These are phyloP conservation scores for Pythium scleroteichum DNA, from an alignment of 352 stramenopile genomes.

Conservation along the genomic window DNA sequence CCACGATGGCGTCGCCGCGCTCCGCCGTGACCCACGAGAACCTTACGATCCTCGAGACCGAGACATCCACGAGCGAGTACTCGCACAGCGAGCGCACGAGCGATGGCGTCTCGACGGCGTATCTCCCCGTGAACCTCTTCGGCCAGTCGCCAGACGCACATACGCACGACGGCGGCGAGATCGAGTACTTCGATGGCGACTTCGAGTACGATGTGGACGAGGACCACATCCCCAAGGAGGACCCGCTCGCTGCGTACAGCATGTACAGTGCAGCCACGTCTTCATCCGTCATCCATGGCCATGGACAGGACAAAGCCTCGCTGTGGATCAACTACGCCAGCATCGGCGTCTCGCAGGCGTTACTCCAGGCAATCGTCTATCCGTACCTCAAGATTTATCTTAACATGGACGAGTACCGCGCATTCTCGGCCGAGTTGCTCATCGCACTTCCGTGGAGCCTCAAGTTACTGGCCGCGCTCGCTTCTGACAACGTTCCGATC, in stretches of 20 bases:
- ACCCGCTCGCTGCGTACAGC: conserved; percentile 14
- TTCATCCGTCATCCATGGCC: conserved; percentile 24
- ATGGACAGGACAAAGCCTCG: conserved; percentile 41
- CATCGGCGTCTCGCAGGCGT: conserved; percentile 50
- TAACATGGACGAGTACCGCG: conserved; percentile 71
- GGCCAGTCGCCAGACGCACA: conserved; percentile 12
- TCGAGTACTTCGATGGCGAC: conserved; percentile 14
- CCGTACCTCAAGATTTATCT: conserved; percentile 75
- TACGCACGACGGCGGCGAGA: conserved; percentile 10
- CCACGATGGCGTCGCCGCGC: conserved; percentile 6
- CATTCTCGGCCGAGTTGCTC: conserved; percentile 49
- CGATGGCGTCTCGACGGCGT: conserved; percentile 30
- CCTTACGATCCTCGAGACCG: conserved; percentile 38
- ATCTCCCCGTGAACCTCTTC: conserved; percentile 24
- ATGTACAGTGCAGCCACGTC: background rate
- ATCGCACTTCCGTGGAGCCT: conserved; percentile 60
- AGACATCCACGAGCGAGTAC: conserved; percentile 27
- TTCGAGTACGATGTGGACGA: conserved; percentile 25
- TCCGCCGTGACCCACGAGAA: conserved; percentile 14
- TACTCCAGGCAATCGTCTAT: conserved; percentile 59
- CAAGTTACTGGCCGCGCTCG: conserved; percentile 52
- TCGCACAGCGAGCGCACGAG: conserved; percentile 17
- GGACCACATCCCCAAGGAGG: conserved; percentile 25
- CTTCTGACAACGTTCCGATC: conserved; percentile 54
- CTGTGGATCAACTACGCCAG: conserved; percentile 59